Percentiles rank a stretch among this genome's conserved stretches.
phyloP scores from a whole-genome alignment of 1,284 basidiomycete genomes.

The Pseudozyma thailandica region DNA sequence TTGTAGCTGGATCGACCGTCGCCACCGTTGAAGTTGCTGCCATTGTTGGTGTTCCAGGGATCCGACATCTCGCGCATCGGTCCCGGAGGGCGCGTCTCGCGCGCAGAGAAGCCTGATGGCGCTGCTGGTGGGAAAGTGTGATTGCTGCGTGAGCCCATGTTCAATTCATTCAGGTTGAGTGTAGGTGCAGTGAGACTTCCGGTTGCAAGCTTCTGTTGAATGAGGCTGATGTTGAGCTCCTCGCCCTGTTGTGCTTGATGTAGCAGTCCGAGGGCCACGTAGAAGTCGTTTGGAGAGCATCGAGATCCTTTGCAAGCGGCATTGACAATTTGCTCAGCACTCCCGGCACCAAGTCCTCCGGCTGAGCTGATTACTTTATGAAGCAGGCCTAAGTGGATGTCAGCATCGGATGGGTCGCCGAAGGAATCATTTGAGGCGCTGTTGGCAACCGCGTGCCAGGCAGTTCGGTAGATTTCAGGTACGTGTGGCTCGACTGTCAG shows the following conservation, averaged over 20 bases:
- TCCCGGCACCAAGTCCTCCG: constrained; percentile 23
- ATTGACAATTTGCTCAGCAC: constrained; percentile 29
- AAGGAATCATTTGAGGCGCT: constrained; percentile 1
- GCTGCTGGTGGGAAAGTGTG: constrained; percentile 46
- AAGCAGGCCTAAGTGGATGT: constrained; percentile 30
- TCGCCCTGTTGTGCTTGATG: constrained; percentile 33
- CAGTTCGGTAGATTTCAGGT: constrained; percentile 25
- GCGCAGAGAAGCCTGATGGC: constrained; percentile 4
- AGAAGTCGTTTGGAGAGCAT: constrained; percentile 44
- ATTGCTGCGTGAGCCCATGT: not conserved
- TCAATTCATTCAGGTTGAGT: constrained; percentile 11
- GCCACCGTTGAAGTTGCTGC: constrained; percentile 13
- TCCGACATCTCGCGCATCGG: constrained; percentile 48
- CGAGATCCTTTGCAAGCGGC: constrained; percentile 31
- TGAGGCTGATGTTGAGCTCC: constrained; percentile 12
- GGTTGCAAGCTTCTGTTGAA: constrained; percentile 10
- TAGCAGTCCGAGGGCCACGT: constrained; percentile 26
- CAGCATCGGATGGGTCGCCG: constrained; percentile 12
- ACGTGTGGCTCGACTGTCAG: constrained; percentile 31
- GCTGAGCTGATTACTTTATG: constrained; percentile 34
- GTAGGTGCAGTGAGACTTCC: constrained; percentile 17
- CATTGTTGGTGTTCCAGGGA: constrained; percentile 36
- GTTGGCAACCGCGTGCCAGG: constrained; percentile 9
- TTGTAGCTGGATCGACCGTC: constrained; percentile 1
- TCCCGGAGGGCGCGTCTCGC: constrained; percentile 18